Evolutionary conservation across 371 early-diverging fungal genomes (phyloP), one percentile per base, ranked within the genome.

Genomic region (Mortierella sp.): DNA sequence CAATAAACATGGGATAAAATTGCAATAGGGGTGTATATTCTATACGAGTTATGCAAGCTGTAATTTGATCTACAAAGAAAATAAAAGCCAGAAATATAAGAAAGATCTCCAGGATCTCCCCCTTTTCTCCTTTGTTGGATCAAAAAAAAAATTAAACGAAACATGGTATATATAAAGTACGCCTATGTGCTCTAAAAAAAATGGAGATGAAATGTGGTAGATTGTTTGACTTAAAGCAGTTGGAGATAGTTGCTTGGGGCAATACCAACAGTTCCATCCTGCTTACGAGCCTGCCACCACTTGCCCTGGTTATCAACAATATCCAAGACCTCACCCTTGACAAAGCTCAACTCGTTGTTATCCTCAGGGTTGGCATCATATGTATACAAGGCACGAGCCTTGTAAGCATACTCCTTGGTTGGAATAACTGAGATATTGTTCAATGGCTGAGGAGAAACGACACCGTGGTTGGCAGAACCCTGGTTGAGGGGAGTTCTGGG

Each of bases 271-370:
- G 88, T 76, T 22, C 96, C 97, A 73, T 96, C 93, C 51, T 85
- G 82, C 67, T 92, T 93, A 66, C 91, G 90, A 45, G 94, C 97
- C 83, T 95, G 93, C 98, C 98, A 98, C 98, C 98, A 98, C 74
- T 96, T 95, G 80, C 98, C 98, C 83, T 93, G 91, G 76, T 89
- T 94, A 82, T 97, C 96, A 34, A 94, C 76, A 66, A 98, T 91
- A 32, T 95, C 95, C 76, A 98, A 82, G 1, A 88, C 64, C 61
- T 97, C 97, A 72, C 93, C 94, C 88, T 97, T 96, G n/a, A 75
- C 72, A 80, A 97, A 96, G 3, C 93, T 92, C 9, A 98, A 83
- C 83, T 98, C 98, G 70, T 93, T 94, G n/a, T 94, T 93, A 83
- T 98, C 98, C 49, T 94, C 93, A 0, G 93, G 89, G 83, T 91